Evolutionary conservation across 148 eudicot genomes (phyloP).

Genomic region (Amaranthus cruentus): DNA sequence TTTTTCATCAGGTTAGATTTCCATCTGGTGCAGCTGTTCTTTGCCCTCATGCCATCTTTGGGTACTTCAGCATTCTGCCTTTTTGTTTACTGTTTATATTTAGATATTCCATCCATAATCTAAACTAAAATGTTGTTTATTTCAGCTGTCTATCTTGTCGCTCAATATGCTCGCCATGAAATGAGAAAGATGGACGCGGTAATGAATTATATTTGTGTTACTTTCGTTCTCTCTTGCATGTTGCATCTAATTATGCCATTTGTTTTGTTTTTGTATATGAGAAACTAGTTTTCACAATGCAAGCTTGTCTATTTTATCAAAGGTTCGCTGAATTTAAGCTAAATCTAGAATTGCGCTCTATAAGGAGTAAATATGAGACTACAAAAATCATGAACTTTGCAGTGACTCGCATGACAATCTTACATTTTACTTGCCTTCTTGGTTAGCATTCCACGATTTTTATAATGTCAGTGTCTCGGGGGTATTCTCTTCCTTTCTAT

Average conservation of each 20-base stretch:
- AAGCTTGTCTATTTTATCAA: not conserved
- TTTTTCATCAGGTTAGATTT: conserved; percentile 68
- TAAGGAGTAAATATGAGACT: not conserved
- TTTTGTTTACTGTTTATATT: conserved; percentile 9
- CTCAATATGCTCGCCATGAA: conserved; percentile 73
- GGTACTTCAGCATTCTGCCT: conserved; percentile 43
- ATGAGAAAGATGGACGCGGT: conserved; percentile 86
- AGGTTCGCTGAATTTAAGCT: not conserved
- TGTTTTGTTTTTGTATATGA: not conserved
- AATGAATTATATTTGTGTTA: conserved; percentile 19
- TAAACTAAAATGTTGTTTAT: conserved; percentile 28
- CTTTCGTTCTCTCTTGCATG: not conserved
- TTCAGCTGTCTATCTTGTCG: conserved; percentile 91
- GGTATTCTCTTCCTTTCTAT: not conserved
- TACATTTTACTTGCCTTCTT: too few species aligned
- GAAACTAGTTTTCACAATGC: not conserved
- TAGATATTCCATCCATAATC: conserved; percentile 13
- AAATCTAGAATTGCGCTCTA: not conserved
- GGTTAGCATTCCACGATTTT: too few species aligned
- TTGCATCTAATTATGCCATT: conserved; percentile 7
- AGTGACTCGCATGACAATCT: not conserved
- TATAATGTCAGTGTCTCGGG: not conserved
- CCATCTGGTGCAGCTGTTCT: conserved; percentile 86
- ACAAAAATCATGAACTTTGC: not conserved
- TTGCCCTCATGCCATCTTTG: conserved; percentile 78